Conservation (phyloP, 352 stramenopile genomes). For the Pythium chondricola region DNA sequence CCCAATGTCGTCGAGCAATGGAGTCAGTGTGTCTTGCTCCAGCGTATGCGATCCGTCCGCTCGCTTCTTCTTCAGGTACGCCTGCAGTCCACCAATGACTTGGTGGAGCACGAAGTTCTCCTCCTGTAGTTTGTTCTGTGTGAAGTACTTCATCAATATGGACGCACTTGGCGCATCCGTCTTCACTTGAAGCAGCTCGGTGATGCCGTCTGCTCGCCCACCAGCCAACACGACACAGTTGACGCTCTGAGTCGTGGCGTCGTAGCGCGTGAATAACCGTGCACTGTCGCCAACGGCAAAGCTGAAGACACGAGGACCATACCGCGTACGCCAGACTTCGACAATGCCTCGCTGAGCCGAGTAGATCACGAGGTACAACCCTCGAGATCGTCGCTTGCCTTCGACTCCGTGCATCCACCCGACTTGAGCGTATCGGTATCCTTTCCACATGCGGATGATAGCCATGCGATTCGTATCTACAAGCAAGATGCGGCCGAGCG, state of each 20-base stretch:
- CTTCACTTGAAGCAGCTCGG: slow-evolving; percentile 62
- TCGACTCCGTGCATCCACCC: slow-evolving; percentile 76
- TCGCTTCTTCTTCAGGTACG: slow-evolving; percentile 65
- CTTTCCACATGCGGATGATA: slow-evolving; percentile 85
- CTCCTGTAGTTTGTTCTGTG: slow-evolving; percentile 80
- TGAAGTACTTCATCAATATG: slow-evolving; percentile 81
- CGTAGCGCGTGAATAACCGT: slow-evolving; percentile 55
- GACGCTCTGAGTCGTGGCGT: slow-evolving; percentile 25
- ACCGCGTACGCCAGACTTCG: slow-evolving; percentile 77
- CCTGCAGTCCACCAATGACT: slow-evolving; percentile 60
- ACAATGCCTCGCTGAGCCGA: slow-evolving; percentile 77
- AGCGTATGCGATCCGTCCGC: slow-evolving; percentile 27
- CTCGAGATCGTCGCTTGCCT: slow-evolving; percentile 33
- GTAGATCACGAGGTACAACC: slow-evolving; percentile 82
- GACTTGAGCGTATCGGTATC: slow-evolving; percentile 76
- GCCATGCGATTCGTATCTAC: slow-evolving; percentile 78
- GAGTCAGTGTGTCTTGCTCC: slow-evolving; percentile 42
- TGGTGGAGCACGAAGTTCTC: slow-evolving; percentile 84
- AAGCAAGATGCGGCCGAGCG: slow-evolving; percentile 65
- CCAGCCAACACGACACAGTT: slow-evolving; percentile 50
- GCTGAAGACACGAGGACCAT: slow-evolving; percentile 65
- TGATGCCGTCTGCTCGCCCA: slow-evolving; percentile 19
- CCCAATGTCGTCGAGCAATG: slow-evolving; percentile 61
- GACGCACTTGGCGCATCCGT: slow-evolving; percentile 40
- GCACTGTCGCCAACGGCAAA: slow-evolving; percentile 63